Evolutionary conservation across 169 alveolate genomes (phyloP), one percentile per base, ranked within the genome.

Genomic region (Plasmodium gallinaceum): DNA sequence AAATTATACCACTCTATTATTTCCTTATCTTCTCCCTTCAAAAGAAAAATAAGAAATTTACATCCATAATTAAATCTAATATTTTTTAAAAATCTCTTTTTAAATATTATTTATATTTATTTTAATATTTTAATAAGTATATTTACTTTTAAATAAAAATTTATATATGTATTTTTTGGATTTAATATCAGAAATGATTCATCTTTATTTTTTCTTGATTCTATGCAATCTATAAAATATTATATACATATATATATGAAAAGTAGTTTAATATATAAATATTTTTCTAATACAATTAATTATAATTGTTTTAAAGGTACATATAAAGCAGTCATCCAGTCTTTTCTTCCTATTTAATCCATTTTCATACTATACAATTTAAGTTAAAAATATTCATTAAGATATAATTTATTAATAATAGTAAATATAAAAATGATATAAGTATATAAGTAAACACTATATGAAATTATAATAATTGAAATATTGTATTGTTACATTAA

Each of bases 1-100:
- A 75, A 75, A 18, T 61, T 43, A 24, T 61, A 75, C 88, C 88
- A 75, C 42, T 75, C 68, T 46, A 9, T 18, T 75, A 75, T 75
- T n/a, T 75, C 88, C 32, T 32, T 16, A 54, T 75, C 88, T 7
- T 75, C 74, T 12, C 88, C 88, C 88, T 75, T 39, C 8, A 39
- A 26, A 22, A 26, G 43, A 45, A 75, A 60, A 52, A 6, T 74
- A 42, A 14, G 8, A 57, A 52, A 54, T 39, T 2, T n/a, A 66
- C 32, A 5, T 37, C n/a, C 9, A 10, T 32, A 14, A 22, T 8
- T 24, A 24, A 66, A 66, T 7, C 6, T 16, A n/a, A 24, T n/a
- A 75, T 5, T 18, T 43, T 1, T 37, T 45, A 8, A 45, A 37
- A 6, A 65, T 5, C 37, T 32, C 58, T 8, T 14, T 45, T 43